Percentiles rank a stretch among this genome's conserved stretches.
Evolutionary conservation across 371 early-diverging fungal species (phyloP).

Genomic region (Nematocida ausubeli): DNA sequence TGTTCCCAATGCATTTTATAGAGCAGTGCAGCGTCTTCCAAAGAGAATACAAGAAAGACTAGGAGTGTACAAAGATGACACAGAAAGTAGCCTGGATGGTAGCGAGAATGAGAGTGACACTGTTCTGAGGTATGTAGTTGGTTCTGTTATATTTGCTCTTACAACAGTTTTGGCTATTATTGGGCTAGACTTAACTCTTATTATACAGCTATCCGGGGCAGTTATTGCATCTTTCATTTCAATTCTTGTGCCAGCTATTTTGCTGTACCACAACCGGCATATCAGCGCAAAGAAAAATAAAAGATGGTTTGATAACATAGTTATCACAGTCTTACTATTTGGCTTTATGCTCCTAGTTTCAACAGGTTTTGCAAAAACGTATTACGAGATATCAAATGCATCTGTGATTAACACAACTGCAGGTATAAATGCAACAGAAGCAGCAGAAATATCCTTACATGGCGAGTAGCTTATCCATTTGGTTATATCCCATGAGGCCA

Average conservation of each 20-base stretch:
- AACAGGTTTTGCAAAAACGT: background rate
- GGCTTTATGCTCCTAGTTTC: background rate
- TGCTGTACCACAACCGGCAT: background rate
- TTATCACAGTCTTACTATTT: background rate
- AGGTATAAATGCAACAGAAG: background rate
- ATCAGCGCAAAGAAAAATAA: background rate
- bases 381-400: background rate
- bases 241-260: background rate
- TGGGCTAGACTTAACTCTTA: background rate
- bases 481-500: too few species aligned
- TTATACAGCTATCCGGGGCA: background rate
- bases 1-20: background rate
- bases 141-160: background rate
- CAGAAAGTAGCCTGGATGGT: background rate
- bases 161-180: background rate
- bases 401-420: background rate
- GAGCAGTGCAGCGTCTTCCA: background rate
- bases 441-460: too few species aligned
- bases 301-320: constrained; percentile 4
- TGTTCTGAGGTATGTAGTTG: background rate
- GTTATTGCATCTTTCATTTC: background rate
- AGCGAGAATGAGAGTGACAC: background rate
- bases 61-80: background rate
- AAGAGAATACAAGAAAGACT: background rate
- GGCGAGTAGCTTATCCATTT: too few species aligned